Evolutionary conservation across 2,329 filamentous ascomycete genomes (phyloP).

Genomic region (Diaporthe aspalathi): DNA sequence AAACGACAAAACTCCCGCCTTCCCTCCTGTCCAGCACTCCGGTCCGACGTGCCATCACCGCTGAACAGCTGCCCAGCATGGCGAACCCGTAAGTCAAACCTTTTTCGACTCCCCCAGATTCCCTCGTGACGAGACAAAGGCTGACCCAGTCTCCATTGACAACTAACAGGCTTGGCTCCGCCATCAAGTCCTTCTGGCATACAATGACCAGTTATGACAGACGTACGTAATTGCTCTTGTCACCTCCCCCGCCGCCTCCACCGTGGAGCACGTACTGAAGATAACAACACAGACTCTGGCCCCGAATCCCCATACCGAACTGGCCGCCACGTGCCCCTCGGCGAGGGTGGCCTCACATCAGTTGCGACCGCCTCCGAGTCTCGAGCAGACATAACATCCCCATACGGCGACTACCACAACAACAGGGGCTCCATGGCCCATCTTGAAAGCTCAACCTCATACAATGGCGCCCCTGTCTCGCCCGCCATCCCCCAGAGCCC

Average conservation of each 20-base stretch:
- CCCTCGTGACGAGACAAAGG: conserved; percentile 18
- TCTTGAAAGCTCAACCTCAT: conserved; percentile 68
- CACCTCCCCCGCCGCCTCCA: background rate
- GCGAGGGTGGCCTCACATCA: conserved; percentile 78
- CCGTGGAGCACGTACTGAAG: conserved; percentile 38
- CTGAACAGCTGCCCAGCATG: conserved; percentile 36
- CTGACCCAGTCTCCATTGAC: conserved; percentile 28
- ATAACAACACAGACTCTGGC: conserved; percentile 80
- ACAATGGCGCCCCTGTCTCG: conserved; percentile 66
- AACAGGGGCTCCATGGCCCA: conserved; percentile 62
- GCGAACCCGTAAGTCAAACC: conserved; percentile 39
- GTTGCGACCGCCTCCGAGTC: conserved; percentile 92
- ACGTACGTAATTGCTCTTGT: conserved; percentile 60
- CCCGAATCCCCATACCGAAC: conserved; percentile 94
- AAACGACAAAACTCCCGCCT: conserved; percentile 26
- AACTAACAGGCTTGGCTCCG: conserved; percentile 69
- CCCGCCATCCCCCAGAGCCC: conserved; percentile 62
- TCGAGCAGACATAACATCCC: conserved; percentile 81
- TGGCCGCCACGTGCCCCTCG: conserved; percentile 88
- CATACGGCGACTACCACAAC: conserved; percentile 79
- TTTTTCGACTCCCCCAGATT: background rate
- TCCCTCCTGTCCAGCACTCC: conserved; percentile 24
- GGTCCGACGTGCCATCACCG: conserved; percentile 35
- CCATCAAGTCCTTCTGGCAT: conserved; percentile 96
- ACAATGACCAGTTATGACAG: conserved; percentile 80